Percentiles rank a stretch among this genome's conserved stretches.
Conservation (phyloP, 129 eudicot species). For the Pulicaria dysenterica region DNA sequence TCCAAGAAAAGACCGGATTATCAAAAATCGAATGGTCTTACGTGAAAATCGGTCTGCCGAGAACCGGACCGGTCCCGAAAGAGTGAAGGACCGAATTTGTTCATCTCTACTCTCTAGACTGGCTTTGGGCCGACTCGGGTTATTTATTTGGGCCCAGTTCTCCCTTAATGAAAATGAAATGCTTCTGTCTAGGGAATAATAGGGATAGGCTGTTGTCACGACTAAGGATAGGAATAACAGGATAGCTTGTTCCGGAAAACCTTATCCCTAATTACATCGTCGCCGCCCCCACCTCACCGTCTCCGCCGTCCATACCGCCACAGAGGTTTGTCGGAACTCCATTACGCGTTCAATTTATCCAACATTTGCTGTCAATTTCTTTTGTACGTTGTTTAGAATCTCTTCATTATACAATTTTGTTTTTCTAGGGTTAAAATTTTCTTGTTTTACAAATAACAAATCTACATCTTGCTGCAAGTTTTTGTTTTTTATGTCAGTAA, state of each 20-base stretch:
- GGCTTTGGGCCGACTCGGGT: background rate
- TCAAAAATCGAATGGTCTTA: no score
- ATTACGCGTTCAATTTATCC: background rate
- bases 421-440: background rate
- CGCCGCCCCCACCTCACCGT: background rate
- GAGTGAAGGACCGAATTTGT: no score
- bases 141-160: background rate
- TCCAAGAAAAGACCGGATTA: no score
- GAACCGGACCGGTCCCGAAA: no score
- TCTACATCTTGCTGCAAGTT: no score
- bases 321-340: slow-evolving; percentile 9
- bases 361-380: background rate
- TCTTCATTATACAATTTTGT: background rate
- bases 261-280: slow-evolving; percentile 15
- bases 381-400: background rate
- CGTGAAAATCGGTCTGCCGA: no score
- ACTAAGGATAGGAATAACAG: slow-evolving; percentile 20
- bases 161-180: background rate
- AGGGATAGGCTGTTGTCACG: slow-evolving; percentile 13
- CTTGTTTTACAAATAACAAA: background rate
- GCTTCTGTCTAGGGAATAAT: background rate
- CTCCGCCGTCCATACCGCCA: background rate
- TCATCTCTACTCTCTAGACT: no score
- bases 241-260: slow-evolving; percentile 17
- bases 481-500: background rate